These are phyloP conservation scores for Pythium utonaiense DNA, from an alignment of 352 stramenopile genomes.

Conservation along the genomic window DNA sequence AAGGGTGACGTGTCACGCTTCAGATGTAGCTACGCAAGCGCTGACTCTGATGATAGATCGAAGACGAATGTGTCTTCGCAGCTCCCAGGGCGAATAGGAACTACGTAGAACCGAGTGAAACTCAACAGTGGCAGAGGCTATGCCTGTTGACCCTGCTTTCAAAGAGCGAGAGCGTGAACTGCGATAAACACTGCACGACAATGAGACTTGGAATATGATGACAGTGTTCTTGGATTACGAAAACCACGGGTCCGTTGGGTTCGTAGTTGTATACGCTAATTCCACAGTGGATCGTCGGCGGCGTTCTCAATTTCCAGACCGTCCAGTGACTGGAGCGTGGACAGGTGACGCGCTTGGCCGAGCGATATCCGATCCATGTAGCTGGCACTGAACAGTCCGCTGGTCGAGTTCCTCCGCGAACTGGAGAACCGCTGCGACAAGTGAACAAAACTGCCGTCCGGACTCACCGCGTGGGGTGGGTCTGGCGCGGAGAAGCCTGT, in stretches of 20 bases:
- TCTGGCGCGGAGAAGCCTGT: not conserved
- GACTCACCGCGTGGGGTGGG: not conserved
- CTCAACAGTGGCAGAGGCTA: too few relatives aligned
- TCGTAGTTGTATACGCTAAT: not conserved
- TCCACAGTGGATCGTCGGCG: slow-evolving; percentile 19
- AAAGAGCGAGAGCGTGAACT: too few relatives aligned
- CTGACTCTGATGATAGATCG: too few relatives aligned
- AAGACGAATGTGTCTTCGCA: too few relatives aligned
- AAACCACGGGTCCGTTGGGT: not conserved
- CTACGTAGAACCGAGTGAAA: too few relatives aligned
- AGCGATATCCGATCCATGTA: slow-evolving; percentile 24
- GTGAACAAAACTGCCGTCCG: not conserved
- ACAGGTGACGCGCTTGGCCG: slow-evolving; percentile 20
- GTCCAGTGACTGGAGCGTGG: slow-evolving; percentile 6
- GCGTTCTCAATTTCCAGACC: slow-evolving; percentile 17
- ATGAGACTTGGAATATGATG: too few relatives aligned
- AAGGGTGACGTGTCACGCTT: too few relatives aligned
- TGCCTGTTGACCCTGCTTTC: too few relatives aligned
- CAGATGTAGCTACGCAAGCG: too few relatives aligned
- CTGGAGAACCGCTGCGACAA: slow-evolving; percentile 21
- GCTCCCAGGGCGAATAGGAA: too few relatives aligned
- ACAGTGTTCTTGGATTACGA: too few relatives aligned
- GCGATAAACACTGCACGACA: too few relatives aligned
- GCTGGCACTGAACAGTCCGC: slow-evolving; percentile 20
- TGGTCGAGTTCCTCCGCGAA: slow-evolving; percentile 13